Evolutionary conservation across 2,329 filamentous ascomycete species (phyloP), one percentile per base, ranked within the genome.

Genomic region (Scorias spongiosa): DNA sequence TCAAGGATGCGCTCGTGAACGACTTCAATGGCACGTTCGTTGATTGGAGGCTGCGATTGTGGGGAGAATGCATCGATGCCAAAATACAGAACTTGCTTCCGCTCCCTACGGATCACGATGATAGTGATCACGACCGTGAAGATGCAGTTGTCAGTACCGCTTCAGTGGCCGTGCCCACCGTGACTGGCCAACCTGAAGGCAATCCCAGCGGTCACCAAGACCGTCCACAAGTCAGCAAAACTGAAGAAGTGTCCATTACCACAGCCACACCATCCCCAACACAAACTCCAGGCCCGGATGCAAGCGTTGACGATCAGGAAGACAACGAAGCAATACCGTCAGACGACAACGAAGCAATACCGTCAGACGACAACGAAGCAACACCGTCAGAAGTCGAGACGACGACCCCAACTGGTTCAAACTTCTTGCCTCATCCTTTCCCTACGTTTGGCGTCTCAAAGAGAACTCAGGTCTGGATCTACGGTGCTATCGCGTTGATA

Each of bases 41-140:
- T 40, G 89, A 98, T 65, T 98, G 88, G 86, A 84, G 84, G 55
- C 70, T 98, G 46, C 93, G 89, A 60, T 74, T 98, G 2, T 98
- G 87, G 86, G 91, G 91, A 48, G 88, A 95, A 63, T 73, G 75
- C 47, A 84, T 85, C 52, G 84, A 96, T 58, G 73, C 77, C 30
- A 68, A 72, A 41, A 84, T 83, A 58, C 81, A 88, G 42, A 73
- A 66, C 7, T 70, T 82, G 4, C 75, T 93, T 12, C 89, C 91
- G 7, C 75, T 95, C 68, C 91, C 91, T 0, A 78, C 75, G 5
- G 82, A 83, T 41, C 69, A 85, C 39, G 89, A 95, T 50, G 86
- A 96, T 57, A 79, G 82, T 46, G 78, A 94, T 56, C 84, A 88
- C 60, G 61, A 63, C 50, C 76, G 78, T 26, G 64, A 68, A n/a